A percentile compares a stretch with the other conserved stretches of the same genome.
phyloP scores from a whole-genome alignment of 495 filamentous ascomycete species.

The Aspergillus olivimuriae region DNA sequence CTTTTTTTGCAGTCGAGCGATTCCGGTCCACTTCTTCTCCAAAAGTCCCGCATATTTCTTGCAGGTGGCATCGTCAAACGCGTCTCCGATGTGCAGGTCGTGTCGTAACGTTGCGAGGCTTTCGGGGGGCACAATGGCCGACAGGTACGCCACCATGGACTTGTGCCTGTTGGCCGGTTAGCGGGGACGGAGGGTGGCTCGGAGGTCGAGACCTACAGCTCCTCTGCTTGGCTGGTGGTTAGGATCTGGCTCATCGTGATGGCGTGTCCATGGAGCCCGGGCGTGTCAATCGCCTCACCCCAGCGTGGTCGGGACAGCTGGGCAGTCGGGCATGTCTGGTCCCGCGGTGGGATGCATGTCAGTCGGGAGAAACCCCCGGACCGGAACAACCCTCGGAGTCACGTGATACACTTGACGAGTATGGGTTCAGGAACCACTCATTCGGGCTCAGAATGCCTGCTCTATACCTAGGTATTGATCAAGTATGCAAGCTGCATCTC shows the following conservation, averaged over 20 bases:
- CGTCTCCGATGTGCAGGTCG: slow-evolving; percentile 52
- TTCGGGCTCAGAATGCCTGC: too few relatives aligned
- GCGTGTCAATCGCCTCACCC: too few relatives aligned
- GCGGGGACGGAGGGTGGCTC: background rate
- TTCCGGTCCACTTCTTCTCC: slow-evolving; percentile 96
- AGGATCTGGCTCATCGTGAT: slow-evolving; percentile 64
- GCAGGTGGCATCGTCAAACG: slow-evolving; percentile 68
- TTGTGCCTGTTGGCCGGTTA: slow-evolving; percentile 57
- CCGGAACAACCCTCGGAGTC: too few relatives aligned
- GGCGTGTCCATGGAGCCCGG: too few relatives aligned
- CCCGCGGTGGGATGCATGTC: too few relatives aligned
- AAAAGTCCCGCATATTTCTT: slow-evolving; percentile 88
- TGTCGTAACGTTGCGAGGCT: slow-evolving; percentile 54
- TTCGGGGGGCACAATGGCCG: slow-evolving; percentile 55
- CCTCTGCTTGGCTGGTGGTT: slow-evolving; percentile 71
- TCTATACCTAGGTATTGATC: too few relatives aligned
- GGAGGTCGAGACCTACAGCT: slow-evolving; percentile 62
- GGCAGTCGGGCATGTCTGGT: too few relatives aligned
- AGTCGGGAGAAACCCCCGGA: too few relatives aligned
- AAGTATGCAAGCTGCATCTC: too few relatives aligned
- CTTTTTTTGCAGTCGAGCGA: slow-evolving; percentile 88
- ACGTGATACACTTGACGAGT: too few relatives aligned
- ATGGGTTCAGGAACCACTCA: too few relatives aligned
- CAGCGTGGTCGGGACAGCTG: too few relatives aligned
- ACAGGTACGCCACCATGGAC: slow-evolving; percentile 80